A percentile compares a stretch with the other conserved stretches of the same genome.
Conservation (phyloP, 345 rosid genomes). For the Reutealis trisperma region DNA sequence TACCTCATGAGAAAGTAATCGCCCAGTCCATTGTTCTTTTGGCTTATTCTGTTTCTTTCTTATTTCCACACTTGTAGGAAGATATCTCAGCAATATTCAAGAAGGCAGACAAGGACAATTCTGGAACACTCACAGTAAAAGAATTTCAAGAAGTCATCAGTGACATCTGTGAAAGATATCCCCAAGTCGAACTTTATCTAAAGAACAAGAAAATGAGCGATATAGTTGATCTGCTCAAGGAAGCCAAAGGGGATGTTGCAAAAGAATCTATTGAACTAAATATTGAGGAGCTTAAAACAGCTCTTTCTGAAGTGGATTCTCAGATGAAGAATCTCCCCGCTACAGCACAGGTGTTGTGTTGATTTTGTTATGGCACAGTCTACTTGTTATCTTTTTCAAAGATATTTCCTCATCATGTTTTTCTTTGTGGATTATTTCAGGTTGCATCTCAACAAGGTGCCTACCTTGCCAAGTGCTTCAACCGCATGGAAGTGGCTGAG, state of each 20-base stretch:
- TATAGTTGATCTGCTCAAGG: constrained; percentile 66
- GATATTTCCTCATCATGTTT: not conserved
- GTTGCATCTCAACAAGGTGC: constrained; percentile 94
- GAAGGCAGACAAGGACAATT: constrained; percentile 90
- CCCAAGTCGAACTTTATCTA: constrained; percentile 86
- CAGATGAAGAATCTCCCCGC: constrained; percentile 95
- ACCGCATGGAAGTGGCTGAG: constrained; percentile 88
- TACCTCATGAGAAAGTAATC: not conserved
- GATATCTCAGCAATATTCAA: constrained; percentile 74
- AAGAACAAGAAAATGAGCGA: constrained; percentile 67
- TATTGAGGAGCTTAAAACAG: constrained; percentile 76
- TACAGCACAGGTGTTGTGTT: constrained; percentile 75
- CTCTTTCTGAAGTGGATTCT: constrained; percentile 83
- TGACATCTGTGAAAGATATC: constrained; percentile 85
- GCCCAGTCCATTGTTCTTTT: not conserved
- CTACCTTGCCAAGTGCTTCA: constrained; percentile 92
- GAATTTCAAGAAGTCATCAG: constrained; percentile 76
- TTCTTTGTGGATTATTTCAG: constrained; percentile 31
- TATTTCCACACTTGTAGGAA: constrained; percentile 47
- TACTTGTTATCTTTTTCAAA: not conserved
- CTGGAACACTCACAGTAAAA: constrained; percentile 79
- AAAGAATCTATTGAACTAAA: constrained; percentile 66
- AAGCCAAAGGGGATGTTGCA: constrained; percentile 54
- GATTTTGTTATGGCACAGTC: not conserved
- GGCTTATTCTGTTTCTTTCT: constrained; percentile 6